Evolutionary conservation across 257 asterid species (phyloP), one percentile per base, ranked within the genome.

Genomic region (Fraxinus anomala): DNA sequence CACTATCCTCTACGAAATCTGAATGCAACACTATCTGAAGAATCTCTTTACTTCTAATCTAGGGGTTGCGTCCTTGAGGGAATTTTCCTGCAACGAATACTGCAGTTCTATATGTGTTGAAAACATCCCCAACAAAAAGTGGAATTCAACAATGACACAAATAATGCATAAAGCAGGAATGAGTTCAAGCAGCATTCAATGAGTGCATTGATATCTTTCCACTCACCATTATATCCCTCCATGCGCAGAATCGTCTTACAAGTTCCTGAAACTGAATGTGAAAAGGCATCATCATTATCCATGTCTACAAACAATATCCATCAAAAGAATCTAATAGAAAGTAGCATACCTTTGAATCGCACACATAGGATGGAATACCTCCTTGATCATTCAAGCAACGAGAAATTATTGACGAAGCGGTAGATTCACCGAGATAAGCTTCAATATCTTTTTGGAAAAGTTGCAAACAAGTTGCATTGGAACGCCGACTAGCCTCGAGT

Each of bases 181-280:
- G 30, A 34, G n/a, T 66, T 28, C 30, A 74, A 21, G n/a, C 19
- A 49, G 70, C 36, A 68, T 31, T 65, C 65, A 23, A 54, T 26
- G 69, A 63, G 26, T 26, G 6, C 13, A 23, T 23, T 76, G 72
- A 66, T n/a, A 84, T 70, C 37, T 73, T 63, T 40, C 66, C 63
- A 86, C 97, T 90, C 76, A 95, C 99, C 99, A 93, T 92, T 83
- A 93, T 71, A 82, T 95, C 99, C 88, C 99, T 91, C 99, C 99
- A 95, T 76, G 92, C 80, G 83, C 99, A 95, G 77, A 95, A 81
- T 74, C 83, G 85, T 75, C 97, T 87, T 82, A 93, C 96, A 69
- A 80, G 86, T 68, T 88, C 96, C 92, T 93, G 98, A 85, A 91
- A 93, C 98, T 93, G 89, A 87, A 86, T 7, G 30, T 30, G 23